phyloP scores from a whole-genome alignment of 2,329 filamentous ascomycete species.

The Tolypocladium tropicale region DNA sequence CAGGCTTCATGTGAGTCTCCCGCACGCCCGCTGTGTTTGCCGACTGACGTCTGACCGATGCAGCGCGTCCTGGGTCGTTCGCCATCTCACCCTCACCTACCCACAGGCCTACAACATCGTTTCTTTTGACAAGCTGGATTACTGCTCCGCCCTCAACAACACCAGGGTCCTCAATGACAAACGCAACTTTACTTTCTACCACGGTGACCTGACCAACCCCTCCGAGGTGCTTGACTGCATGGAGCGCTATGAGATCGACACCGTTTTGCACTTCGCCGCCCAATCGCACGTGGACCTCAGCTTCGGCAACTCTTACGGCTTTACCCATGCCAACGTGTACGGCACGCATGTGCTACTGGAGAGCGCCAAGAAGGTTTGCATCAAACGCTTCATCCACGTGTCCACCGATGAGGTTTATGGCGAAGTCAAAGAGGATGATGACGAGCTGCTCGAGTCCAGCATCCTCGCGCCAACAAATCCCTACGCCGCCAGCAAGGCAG shows the following conservation, averaged over 20 bases:
- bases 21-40: neutral
- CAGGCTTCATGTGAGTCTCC: conserved; percentile 67
- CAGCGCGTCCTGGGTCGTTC: conserved; percentile 74
- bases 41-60: neutral
- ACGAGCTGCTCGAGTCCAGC: conserved; percentile 63
- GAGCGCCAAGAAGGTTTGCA: conserved; percentile 59
- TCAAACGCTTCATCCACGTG: conserved; percentile 70
- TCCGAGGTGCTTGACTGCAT: conserved; percentile 61
- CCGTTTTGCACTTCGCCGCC: conserved; percentile 77
- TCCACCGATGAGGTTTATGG: conserved; percentile 83
- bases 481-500: conserved; percentile 71
- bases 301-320: conserved; percentile 73
- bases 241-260: conserved; percentile 63
- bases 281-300: conserved; percentile 76
- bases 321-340: conserved; percentile 73
- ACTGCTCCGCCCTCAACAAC: conserved; percentile 74
- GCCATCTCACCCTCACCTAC: conserved; percentile 67
- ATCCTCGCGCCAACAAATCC: conserved; percentile 73
- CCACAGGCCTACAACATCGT: conserved; percentile 65
- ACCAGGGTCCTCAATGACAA: conserved; percentile 56
- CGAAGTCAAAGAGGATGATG: conserved; percentile 61
- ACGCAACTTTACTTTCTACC: conserved; percentile 68
- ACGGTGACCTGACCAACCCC: conserved; percentile 67
- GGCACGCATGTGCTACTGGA: conserved; percentile 78
- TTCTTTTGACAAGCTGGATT: conserved; percentile 78